Base-by-base conservation (phyloP, 768 basidiomycete genomes). In the Kwoniella newhampshirensis region DNA sequence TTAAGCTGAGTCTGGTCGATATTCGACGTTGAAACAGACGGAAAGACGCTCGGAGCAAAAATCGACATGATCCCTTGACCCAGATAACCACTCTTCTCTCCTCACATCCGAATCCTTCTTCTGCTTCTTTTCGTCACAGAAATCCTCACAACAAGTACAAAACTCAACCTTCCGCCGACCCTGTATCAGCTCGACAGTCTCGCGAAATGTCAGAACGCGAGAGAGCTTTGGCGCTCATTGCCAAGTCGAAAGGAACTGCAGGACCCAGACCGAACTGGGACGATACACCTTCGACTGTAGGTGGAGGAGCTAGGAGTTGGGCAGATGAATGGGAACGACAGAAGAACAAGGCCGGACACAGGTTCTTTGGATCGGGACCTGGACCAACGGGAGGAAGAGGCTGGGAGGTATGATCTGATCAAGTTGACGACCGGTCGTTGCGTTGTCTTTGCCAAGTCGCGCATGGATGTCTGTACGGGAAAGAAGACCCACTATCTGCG, bases 1-100 rank as follows among this genome's bases (percentile, higher is more conserved):
- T 1, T 1, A n/a, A 27, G 26, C 3, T 11, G 25, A 36, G 44
- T n/a, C 27, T 4, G 47, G 32, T 18, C 21, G 17, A 21, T 23
- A 4, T 20, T 35, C 27, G 40, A n/a, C 17, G 28, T 23, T 43
- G 4, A 17, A n/a, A 15, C 44, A 74, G 70, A 45, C 67, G 75
- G 17, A 71, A 72, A 71, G 73, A 76, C 18, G 62, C 59, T 21
- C 32, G 68, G 12, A 58, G 54, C 6, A 76, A 76, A 56, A 40
- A 49, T 5, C 59, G 68, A 4, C 45, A 73, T 35, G 75, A 76
- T 49, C 75, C 75, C 27, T 43, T 76, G n/a, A 70, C 70, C 5
- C 54, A 63, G 9, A 62, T 74, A 47, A 59, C 66, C 21, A 45
- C 73, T 11, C 54, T 69, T 11, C 61, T 75, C 21, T 45, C 54